Percentiles rank a stretch among this genome's conserved stretches.
Evolutionary conservation across 768 basidiomycete species (phyloP).

Genomic region (Tulasnella sp.): DNA sequence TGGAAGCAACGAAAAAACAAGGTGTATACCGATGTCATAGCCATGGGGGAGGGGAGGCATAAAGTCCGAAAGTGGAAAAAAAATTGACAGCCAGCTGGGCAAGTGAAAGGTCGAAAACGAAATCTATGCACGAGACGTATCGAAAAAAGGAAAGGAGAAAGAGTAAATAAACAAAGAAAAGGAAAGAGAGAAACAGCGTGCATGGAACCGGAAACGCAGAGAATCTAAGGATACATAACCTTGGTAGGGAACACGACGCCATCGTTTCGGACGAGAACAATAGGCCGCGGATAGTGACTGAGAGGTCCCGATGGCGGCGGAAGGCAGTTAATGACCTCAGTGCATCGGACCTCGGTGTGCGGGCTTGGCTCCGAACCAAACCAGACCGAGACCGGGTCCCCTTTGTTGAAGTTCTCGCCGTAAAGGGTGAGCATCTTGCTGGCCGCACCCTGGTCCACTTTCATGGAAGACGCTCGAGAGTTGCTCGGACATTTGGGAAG

Average conservation of each 20-base stretch:
- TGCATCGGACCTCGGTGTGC: slow-evolving; percentile 83
- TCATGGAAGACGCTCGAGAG: slow-evolving; percentile 60
- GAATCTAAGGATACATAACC: slow-evolving; percentile 44
- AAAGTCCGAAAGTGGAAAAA: neutral
- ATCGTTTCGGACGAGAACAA: slow-evolving; percentile 77
- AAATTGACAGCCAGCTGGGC: neutral
- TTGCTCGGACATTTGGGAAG: slow-evolving; percentile 69
- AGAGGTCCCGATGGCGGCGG: slow-evolving; percentile 55
- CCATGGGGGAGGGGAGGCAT: neutral
- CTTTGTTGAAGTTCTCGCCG: slow-evolving; percentile 84
- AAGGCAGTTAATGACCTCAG: slow-evolving; percentile 46
- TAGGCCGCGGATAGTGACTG: slow-evolving; percentile 61
- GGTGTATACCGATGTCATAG: neutral
- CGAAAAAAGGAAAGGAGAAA: neutral
- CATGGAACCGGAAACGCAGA: neutral
- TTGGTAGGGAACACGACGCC: slow-evolving; percentile 85
- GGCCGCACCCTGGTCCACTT: slow-evolving; percentile 46
- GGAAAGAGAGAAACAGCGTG: neutral
- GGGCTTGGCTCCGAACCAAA: slow-evolving; percentile 83
- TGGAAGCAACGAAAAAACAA: neutral
- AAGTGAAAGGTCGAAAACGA: neutral
- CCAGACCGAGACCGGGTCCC: slow-evolving; percentile 76
- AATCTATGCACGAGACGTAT: slow-evolving; percentile 1
- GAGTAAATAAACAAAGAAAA: neutral
- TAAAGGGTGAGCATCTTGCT: slow-evolving; percentile 81